A percentile compares a stretch with the other conserved stretches of the same genome.
phyloP scores from a whole-genome alignment of 1,284 basidiomycete species.

The Apiotrichum gracile region DNA sequence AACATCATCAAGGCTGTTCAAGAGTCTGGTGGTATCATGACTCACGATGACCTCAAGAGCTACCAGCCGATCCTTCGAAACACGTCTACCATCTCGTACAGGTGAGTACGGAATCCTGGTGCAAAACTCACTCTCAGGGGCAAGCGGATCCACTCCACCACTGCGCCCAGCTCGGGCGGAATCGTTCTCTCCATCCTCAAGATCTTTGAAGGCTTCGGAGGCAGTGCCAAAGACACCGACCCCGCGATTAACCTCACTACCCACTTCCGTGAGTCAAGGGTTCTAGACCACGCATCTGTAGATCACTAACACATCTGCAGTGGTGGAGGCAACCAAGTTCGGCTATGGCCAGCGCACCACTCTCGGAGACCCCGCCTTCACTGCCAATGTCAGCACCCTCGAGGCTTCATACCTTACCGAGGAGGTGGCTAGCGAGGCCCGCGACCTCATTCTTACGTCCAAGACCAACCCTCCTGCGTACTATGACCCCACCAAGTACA shows the following conservation, averaged over 20 bases:
- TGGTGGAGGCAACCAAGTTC: slow-evolving; percentile 47
- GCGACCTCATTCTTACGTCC: slow-evolving; percentile 33
- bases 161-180: slow-evolving; percentile 30
- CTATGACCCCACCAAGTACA: slow-evolving; percentile 43
- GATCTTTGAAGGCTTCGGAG: slow-evolving; percentile 33
- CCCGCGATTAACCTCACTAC: slow-evolving; percentile 32
- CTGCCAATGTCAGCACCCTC: slow-evolving; percentile 41
- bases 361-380: slow-evolving; percentile 47
- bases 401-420: slow-evolving; percentile 40
- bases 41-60: slow-evolving; percentile 21
- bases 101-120: slow-evolving; percentile 10
- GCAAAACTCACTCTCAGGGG: slow-evolving; percentile 8
- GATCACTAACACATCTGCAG: not conserved
- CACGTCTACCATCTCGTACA: slow-evolving; percentile 21
- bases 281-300: not conserved
- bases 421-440: slow-evolving; percentile 27
- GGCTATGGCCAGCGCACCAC: slow-evolving; percentile 46
- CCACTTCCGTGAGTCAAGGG: slow-evolving; percentile 29
- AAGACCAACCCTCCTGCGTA: slow-evolving; percentile 26
- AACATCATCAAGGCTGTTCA: slow-evolving; percentile 21
- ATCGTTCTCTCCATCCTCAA: slow-evolving; percentile 31
- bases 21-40: slow-evolving; percentile 21
- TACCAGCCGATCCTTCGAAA: slow-evolving; percentile 25
- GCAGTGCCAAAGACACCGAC: slow-evolving; percentile 14
- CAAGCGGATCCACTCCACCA: slow-evolving; percentile 28